Evolutionary conservation across 2,329 filamentous ascomycete species (phyloP), one percentile per base, ranked within the genome.

Genomic region (Erysiphe neolycopersici): DNA sequence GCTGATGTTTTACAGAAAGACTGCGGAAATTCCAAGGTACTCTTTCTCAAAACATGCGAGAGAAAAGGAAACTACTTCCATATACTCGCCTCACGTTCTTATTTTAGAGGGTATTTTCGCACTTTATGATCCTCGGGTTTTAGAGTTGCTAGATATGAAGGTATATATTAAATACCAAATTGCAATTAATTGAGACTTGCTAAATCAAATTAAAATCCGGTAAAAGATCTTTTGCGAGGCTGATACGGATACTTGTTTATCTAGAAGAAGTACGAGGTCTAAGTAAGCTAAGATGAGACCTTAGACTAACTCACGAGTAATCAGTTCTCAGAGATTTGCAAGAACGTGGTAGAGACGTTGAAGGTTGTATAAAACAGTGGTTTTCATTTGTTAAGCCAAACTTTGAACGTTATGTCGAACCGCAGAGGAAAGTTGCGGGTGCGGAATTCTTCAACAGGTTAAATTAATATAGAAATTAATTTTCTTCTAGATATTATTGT

Each of bases 361-460:
- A 94, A 56, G 89, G 89, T 36, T 87, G 85, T 54, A 85, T 98
- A 59, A 95, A 95, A 60, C 89, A 98, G 59, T 98, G 89, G 89
- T 94, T 95, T 58, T 65, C 64, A 11, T 98, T 80, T 57, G 89
- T 98, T 38, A 98, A 98, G 61, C 89, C 89, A 3, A 95, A 95
- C 55, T 95, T 91, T 54, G 79, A 87, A 59, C 82, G 79, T 67
- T 95, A 73, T 56, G 89, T 98, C 45, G 79, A 92, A 49, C 89
- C 89, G 31, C 89, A 98, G 59, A 70, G 84, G 44, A 79, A 84
- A 51, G 76, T 87, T 41, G 84, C 84, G 52, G 76, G 76, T 79
- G 61, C 53, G 64, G 57, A 31, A 16, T 13, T 11, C 22, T 26
- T 26, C 22, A 5, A 26, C 22, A 26, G 8, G 22, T 26, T 8